phyloP scores from a whole-genome alignment of 345 rosid genomes.

The Camelina neglecta region DNA sequence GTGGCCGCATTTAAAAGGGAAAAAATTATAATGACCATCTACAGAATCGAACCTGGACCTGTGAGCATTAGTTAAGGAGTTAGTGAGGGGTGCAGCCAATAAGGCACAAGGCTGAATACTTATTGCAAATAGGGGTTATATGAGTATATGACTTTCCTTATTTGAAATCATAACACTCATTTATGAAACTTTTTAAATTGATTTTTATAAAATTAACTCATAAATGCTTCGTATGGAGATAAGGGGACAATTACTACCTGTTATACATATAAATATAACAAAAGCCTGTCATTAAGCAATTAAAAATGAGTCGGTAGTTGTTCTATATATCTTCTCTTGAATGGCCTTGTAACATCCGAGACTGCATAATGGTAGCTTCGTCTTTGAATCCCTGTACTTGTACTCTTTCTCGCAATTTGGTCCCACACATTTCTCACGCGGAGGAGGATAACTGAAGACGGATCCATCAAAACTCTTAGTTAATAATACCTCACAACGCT shows the following conservation, averaged over 20 bases:
- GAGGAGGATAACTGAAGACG: constrained; percentile 71
- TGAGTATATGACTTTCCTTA: too few species aligned
- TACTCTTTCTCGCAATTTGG: constrained; percentile 71
- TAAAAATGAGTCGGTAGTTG: constrained; percentile 35
- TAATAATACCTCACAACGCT: background rate
- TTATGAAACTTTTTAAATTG: too few species aligned
- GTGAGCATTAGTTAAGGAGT: too few species aligned
- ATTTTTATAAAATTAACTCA: too few species aligned
- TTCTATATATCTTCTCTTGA: constrained; percentile 52
- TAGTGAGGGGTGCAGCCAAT: too few species aligned
- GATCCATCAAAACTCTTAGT: constrained; percentile 5
- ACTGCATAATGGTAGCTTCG: constrained; percentile 83
- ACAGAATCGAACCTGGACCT: too few species aligned
- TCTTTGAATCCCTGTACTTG: constrained; percentile 76
- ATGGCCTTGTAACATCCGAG: constrained; percentile 73
- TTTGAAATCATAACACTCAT: too few species aligned
- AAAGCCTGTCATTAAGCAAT: background rate
- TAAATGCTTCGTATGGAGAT: too few species aligned
- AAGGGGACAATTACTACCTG: background rate
- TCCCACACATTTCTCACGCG: constrained; percentile 74
- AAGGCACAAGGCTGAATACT: too few species aligned
- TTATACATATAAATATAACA: constrained; percentile 7
- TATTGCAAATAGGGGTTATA: too few species aligned
- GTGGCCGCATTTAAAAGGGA: too few species aligned
- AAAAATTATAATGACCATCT: too few species aligned